phyloP scores from a whole-genome alignment of 2,329 filamentous ascomycete genomes.

The Raffaelea deltoideospora region DNA sequence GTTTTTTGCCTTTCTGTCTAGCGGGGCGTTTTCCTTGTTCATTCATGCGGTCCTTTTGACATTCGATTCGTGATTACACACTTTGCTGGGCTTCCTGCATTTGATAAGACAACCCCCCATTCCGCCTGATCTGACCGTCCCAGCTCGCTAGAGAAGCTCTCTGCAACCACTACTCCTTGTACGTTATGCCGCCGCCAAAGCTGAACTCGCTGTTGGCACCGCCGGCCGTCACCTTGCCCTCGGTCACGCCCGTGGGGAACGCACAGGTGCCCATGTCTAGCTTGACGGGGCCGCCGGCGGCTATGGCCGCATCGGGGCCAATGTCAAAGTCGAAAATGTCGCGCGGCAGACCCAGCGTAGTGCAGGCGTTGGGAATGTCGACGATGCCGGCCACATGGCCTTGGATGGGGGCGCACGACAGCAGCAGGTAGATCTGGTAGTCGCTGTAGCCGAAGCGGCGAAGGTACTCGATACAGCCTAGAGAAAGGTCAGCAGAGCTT shows the following conservation, averaged over 20 bases:
- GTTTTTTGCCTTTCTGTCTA: too few relatives aligned
- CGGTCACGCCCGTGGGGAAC: slow-evolving; percentile 33
- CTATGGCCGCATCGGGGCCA: slow-evolving; percentile 34
- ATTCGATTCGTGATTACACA: too few relatives aligned
- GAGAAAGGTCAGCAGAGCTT: too few relatives aligned
- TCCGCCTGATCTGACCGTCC: too few relatives aligned
- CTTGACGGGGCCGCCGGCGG: slow-evolving; percentile 21
- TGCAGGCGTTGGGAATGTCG: slow-evolving; percentile 83
- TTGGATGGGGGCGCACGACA: slow-evolving; percentile 76
- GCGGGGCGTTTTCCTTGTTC: too few relatives aligned
- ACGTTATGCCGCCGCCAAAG: slow-evolving; percentile 35
- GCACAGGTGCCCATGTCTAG: slow-evolving; percentile 59
- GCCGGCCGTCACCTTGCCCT: slow-evolving; percentile 27
- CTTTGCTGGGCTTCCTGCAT: too few relatives aligned
- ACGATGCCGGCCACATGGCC: slow-evolving; percentile 83
- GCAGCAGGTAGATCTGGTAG: slow-evolving; percentile 71
- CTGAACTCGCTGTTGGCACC: slow-evolving; percentile 31
- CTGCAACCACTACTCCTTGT: slow-evolving; percentile 15
- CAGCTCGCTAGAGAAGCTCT: neutral
- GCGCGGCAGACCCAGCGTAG: slow-evolving; percentile 74
- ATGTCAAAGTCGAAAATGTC: slow-evolving; percentile 96
- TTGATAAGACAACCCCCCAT: too few relatives aligned
- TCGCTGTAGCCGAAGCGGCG: slow-evolving; percentile 54
- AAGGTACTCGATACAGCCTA: slow-evolving; percentile 63
- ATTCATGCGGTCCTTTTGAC: too few relatives aligned